Conservation (phyloP, 768 basidiomycete species). For the Suillus occidentalis region DNA sequence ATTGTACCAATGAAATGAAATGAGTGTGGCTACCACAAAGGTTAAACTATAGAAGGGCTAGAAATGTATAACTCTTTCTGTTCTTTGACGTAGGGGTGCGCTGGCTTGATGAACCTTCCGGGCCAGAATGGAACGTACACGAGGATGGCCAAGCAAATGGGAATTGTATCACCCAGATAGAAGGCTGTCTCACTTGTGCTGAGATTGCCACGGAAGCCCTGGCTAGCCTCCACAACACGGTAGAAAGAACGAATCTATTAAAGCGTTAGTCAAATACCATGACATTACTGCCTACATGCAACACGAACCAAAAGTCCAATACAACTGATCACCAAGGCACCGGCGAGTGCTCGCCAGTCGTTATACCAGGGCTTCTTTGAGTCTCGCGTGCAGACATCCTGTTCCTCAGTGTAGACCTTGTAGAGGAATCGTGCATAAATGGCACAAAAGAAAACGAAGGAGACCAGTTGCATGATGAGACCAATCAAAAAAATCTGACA, state of each 20-base stretch:
- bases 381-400: constrained; percentile 42
- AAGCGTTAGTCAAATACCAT: neutral
- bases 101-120: constrained; percentile 46
- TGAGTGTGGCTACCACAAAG: neutral
- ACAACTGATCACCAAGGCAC: constrained; percentile 54
- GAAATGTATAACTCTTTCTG: neutral
- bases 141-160: constrained; percentile 58
- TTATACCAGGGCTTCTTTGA: constrained; percentile 42
- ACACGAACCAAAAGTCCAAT: constrained; percentile 59
- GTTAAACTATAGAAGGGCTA: neutral
- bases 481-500: constrained; percentile 57
- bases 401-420: constrained; percentile 43
- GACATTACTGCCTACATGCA: neutral
- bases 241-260: constrained; percentile 65
- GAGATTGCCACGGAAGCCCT: constrained; percentile 64
- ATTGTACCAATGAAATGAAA: neutral
- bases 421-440: constrained; percentile 50
- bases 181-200: constrained; percentile 62
- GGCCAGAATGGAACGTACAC: constrained; percentile 68
- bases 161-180: constrained; percentile 67
- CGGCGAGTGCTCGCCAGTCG: constrained; percentile 59
- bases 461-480: constrained; percentile 53
- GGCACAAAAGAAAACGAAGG: constrained; percentile 49
- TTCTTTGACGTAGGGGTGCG: neutral
- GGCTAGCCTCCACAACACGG: constrained; percentile 58